A percentile compares a stretch with the other conserved stretches of the same genome.
Conservation (phyloP, 2,329 filamentous ascomycete genomes). For the Salinomyces thailandicus region DNA sequence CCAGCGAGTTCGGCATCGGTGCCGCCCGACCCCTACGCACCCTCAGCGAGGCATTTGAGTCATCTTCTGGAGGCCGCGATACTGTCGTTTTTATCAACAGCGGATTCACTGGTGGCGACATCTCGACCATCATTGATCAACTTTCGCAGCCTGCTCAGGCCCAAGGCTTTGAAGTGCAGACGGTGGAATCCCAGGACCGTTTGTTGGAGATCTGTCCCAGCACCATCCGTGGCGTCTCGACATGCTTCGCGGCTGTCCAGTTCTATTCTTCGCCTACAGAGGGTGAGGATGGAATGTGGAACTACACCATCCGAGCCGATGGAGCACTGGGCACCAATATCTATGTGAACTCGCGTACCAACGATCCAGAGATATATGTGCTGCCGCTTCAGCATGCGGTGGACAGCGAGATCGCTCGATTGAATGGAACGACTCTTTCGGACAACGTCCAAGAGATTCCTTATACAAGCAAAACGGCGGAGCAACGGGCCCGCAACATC, state of each 20-base stretch:
- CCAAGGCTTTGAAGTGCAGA: conserved; percentile 46
- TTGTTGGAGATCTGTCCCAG: conserved; percentile 52
- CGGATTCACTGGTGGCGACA: conserved; percentile 55
- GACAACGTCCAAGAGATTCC: conserved; percentile 52
- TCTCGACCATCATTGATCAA: conserved; percentile 57
- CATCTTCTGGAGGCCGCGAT: conserved; percentile 49
- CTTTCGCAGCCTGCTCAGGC: conserved; percentile 49
- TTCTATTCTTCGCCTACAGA: conserved; percentile 68
- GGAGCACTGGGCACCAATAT: conserved; percentile 57
- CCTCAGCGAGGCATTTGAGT: conserved; percentile 52
- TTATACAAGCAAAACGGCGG: conserved; percentile 60
- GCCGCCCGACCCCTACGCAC: conserved; percentile 49
- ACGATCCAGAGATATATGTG: conserved; percentile 67
- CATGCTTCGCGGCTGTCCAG: conserved; percentile 62
- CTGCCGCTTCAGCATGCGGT: conserved; percentile 71
- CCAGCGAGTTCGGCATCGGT: conserved; percentile 65
- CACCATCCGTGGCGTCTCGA: conserved; percentile 50
- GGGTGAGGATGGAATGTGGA: conserved; percentile 60
- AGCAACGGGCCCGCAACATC: conserved; percentile 56
- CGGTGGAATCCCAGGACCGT: conserved; percentile 45
- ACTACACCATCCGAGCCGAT: conserved; percentile 75
- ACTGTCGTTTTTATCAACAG: conserved; percentile 72
- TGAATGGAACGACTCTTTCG: conserved; percentile 37
- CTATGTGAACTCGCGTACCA: conserved; percentile 52
- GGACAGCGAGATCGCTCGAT: conserved; percentile 56